Conservation (phyloP, 2,329 filamentous ascomycete genomes). For the Colletotrichum sp. region DNA sequence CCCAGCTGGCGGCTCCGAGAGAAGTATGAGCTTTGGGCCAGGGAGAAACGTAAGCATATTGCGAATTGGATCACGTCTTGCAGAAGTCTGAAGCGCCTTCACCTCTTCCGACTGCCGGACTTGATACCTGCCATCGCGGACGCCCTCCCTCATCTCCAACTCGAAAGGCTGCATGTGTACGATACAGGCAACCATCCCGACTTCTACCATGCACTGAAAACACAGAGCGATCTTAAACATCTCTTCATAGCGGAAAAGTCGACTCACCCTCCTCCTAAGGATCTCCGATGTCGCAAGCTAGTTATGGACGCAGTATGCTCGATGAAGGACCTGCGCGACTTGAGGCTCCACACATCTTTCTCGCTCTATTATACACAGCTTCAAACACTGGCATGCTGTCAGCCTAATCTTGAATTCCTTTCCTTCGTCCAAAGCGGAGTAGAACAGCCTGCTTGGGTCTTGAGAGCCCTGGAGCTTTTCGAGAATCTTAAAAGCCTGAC, state of each 20-base stretch:
- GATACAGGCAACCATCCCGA: neutral
- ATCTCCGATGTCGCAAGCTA: neutral
- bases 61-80: neutral
- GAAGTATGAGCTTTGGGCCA: neutral
- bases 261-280: neutral
- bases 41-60: neutral
- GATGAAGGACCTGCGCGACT: conserved; percentile 1
- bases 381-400: neutral
- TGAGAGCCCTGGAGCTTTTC: neutral
- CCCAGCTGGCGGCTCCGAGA: fast-evolving
- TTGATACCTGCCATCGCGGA: neutral
- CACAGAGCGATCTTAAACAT: neutral
- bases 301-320: neutral
- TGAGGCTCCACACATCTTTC: neutral
- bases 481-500: neutral
- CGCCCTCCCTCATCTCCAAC: neutral
- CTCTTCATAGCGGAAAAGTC: neutral
- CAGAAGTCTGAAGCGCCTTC: neutral
- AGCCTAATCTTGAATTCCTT: neutral
- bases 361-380: neutral
- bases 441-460: neutral
- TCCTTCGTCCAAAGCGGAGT: neutral
- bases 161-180: neutral
- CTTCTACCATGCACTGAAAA: neutral
- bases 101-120: neutral